Evolutionary conservation across 139 green algal genomes (phyloP).

Genomic region (Tetradesmus lagerheimii): DNA sequence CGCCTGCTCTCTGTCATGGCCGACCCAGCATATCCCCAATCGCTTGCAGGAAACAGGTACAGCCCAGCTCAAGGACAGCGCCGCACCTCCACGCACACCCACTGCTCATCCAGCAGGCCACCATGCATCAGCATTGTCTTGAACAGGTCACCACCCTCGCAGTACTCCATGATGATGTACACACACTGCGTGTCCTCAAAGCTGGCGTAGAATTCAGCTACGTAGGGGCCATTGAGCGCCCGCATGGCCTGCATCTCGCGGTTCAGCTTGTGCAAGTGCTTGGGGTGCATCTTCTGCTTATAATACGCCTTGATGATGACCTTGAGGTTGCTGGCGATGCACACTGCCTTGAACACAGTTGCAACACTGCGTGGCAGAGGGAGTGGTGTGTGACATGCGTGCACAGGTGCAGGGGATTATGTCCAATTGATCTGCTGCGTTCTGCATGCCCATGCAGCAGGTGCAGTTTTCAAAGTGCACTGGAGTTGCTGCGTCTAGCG

Average conservation of each 20-base stretch:
- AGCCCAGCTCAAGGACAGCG: not conserved
- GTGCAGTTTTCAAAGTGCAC: too few relatives aligned
- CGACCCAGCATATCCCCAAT: not conserved
- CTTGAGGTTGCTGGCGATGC: slow-evolving; percentile 49
- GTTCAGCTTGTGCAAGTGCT: slow-evolving; percentile 78
- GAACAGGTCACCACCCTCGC: slow-evolving; percentile 88
- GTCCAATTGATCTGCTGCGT: too few relatives aligned
- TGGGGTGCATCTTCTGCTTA: slow-evolving; percentile 77
- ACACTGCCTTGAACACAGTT: slow-evolving; percentile 75
- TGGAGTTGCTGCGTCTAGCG: too few relatives aligned
- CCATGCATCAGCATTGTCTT: slow-evolving; percentile 75
- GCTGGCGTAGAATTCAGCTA: slow-evolving; percentile 68
- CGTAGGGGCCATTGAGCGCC: slow-evolving; percentile 54
- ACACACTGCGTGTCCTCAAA: slow-evolving; percentile 73
- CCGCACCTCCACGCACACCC: slow-evolving; percentile 77
- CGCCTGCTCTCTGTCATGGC: not conserved
- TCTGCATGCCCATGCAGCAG: too few relatives aligned
- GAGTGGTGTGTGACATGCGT: not conserved
- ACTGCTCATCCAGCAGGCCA: slow-evolving; percentile 75
- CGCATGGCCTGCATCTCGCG: slow-evolving; percentile 64
- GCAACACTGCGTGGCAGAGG: slow-evolving; percentile 68
- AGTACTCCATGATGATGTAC: slow-evolving; percentile 87
- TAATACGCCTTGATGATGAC: slow-evolving; percentile 90
- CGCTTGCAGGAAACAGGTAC: not conserved
- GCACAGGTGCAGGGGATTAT: not conserved